Evolutionary conservation across 1,284 basidiomycete species (phyloP).

Genomic region (Jaminaea rosea): DNA sequence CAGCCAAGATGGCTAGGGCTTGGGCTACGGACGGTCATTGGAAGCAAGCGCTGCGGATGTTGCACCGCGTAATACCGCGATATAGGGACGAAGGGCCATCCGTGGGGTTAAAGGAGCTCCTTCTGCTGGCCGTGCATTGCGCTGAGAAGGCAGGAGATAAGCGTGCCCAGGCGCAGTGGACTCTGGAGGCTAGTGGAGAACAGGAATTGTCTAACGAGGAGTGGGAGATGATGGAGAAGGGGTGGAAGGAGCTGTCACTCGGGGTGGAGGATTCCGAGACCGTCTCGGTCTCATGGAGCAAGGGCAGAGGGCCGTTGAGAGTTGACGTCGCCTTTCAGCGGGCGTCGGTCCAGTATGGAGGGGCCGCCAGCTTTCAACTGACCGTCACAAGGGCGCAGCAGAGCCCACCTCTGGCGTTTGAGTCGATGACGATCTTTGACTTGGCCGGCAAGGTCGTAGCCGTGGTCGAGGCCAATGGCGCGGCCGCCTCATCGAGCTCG

Average conservation of each 20-base stretch:
- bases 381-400: too few species aligned
- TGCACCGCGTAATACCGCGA: slow-evolving; percentile 26
- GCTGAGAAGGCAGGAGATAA: slow-evolving; percentile 8
- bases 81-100: slow-evolving; percentile 19
- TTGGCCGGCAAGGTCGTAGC: too few species aligned
- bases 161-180: too few species aligned
- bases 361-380: too few species aligned
- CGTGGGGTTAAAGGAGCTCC: slow-evolving; percentile 6
- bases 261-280: background rate
- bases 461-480: too few species aligned
- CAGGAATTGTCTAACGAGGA: slow-evolving; percentile 10
- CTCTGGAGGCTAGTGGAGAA: slow-evolving; percentile 2
- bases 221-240: background rate
- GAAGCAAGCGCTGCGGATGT: slow-evolving; percentile 28
- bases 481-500: too few species aligned
- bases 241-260: background rate
- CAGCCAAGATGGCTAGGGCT: slow-evolving; percentile 22
- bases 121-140: slow-evolving; percentile 14
- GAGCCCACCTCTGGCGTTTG: too few species aligned
- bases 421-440: too few species aligned
- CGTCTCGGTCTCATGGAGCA: background rate
- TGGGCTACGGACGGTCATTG: slow-evolving; percentile 20
- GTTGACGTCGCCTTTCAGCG: background rate
- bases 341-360: too few species aligned
- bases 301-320: background rate